Conservation (phyloP, 306 rosid genomes). For the Albizia julibrissin region DNA sequence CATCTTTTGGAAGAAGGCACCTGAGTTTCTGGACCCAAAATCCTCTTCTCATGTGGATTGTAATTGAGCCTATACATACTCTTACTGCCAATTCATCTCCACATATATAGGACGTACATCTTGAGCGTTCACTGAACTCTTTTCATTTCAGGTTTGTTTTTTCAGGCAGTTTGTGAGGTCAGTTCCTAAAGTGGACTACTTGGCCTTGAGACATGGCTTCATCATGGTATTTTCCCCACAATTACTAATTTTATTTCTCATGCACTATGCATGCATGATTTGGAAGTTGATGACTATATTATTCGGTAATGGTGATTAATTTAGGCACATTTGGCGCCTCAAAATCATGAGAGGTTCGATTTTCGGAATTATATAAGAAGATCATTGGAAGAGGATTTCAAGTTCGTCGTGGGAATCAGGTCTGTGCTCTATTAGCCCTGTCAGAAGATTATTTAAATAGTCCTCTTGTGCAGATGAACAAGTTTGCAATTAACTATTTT, state of each 20-base stretch:
- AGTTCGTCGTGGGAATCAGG: slow-evolving; percentile 90
- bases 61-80: slow-evolving; percentile 39
- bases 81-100: neutral
- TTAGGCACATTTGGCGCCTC: slow-evolving; percentile 95
- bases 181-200: slow-evolving; percentile 75
- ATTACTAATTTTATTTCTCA: neutral
- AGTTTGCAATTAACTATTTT: neutral
- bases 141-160: slow-evolving; percentile 49
- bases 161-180: slow-evolving; percentile 67
- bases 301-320: neutral
- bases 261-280: neutral
- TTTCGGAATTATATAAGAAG: slow-evolving; percentile 76
- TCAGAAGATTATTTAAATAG: neutral
- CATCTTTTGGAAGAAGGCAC: slow-evolving; percentile 93
- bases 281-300: neutral
- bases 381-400: slow-evolving; percentile 87
- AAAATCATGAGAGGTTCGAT: slow-evolving; percentile 66
- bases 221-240: slow-evolving; percentile 44
- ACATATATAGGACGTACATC: neutral
- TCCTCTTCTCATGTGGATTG: slow-evolving; percentile 79
- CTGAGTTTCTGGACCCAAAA: slow-evolving; percentile 70
- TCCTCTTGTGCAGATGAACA: neutral
- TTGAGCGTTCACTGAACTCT: neutral
- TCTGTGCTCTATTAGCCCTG: neutral
- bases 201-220: slow-evolving; percentile 67